Evolutionary conservation across 2,329 filamentous ascomycete species (phyloP), one percentile per base, ranked within the genome.

Genomic region (Sporothrix inflata): DNA sequence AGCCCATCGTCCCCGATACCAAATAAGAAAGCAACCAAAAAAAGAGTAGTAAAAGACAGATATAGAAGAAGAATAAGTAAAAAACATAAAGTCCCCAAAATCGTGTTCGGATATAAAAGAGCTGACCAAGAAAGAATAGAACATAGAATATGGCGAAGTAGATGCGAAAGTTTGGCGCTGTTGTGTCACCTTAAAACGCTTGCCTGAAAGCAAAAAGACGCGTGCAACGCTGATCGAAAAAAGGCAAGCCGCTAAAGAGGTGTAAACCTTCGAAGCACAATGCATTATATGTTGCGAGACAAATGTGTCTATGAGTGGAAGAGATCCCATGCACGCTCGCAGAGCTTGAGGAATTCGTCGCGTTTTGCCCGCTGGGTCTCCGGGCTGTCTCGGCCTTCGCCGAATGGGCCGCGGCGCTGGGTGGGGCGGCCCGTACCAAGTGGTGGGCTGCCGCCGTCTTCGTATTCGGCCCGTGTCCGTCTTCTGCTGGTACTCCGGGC

Each of bases 241-340:
- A 40, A 71, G n/a, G 66, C 65, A 61, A 60, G 45, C 55, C 49
- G 63, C 51, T 69, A 14, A 45, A 51, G 40, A 42, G 53, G 63
- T 66, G 49, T 49, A 45, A 55, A 61, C 30, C 69, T 61, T 68
- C 45, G 42, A 63, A 63, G 38, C 34, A 70, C 71, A 70, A 66
- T 42, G 51, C 42, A 51, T 40, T 27, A 53, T 9, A 40, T 38
- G 27, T 47, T 40, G 30, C 45, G 4, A 38, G 14, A 53, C 27
- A 30, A 27, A 11, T 1, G 49, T 34, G 66, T 19, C 88, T 83
- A 98, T 74, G 94, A 97, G 84, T 98, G 96, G 82, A 98, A 97
- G 38, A 99, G 83, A 83, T 99, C 96, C 96, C 96, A 99, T 9
- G 96, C 96, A 78, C 93, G 87, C 76, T 93, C 90, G 80, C 95